Conservation (phyloP, 2,329 filamentous ascomycete genomes). For the Neopestalotiopsis clavispora region DNA sequence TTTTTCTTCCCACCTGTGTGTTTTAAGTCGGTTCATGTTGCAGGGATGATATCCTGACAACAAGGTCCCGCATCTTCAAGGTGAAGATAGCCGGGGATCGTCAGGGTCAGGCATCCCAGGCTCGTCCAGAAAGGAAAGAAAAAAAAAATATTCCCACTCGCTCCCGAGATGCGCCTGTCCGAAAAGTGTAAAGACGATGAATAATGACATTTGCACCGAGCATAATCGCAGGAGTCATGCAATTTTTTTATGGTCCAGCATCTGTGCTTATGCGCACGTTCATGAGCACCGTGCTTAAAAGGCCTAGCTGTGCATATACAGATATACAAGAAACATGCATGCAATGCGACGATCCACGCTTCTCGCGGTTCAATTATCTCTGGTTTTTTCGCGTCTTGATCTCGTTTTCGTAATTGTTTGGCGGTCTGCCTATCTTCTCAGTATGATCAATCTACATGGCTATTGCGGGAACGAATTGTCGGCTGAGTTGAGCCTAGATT, state of each 20-base stretch:
- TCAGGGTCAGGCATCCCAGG: constrained; percentile 20
- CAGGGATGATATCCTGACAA: constrained; percentile 19
- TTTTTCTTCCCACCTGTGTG: constrained; percentile 2
- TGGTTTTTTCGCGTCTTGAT: neutral
- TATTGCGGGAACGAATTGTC: neutral
- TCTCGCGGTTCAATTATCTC: neutral
- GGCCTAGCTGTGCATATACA: neutral
- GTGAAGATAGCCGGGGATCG: constrained; percentile 14
- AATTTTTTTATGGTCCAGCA: neutral
- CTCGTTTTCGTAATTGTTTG: neutral
- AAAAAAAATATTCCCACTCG: no score
- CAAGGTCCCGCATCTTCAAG: constrained; percentile 11
- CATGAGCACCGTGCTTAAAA: neutral
- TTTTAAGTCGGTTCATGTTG: constrained; percentile 18
- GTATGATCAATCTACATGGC: neutral
- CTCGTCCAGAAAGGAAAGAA: no score
- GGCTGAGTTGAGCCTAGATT: constrained; percentile 2
- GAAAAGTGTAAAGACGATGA: constrained; percentile 10
- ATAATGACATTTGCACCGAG: neutral
- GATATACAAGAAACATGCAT: constrained; percentile 5
- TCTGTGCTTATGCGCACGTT: constrained; percentile 8
- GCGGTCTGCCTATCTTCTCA: neutral
- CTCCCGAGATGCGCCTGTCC: constrained; percentile 4
- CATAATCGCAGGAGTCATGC: neutral
- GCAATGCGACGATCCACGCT: neutral